Evolutionary conservation across 129 eudicot species (phyloP), one percentile per base, ranked within the genome.

Genomic region (Lactuca saligna): DNA sequence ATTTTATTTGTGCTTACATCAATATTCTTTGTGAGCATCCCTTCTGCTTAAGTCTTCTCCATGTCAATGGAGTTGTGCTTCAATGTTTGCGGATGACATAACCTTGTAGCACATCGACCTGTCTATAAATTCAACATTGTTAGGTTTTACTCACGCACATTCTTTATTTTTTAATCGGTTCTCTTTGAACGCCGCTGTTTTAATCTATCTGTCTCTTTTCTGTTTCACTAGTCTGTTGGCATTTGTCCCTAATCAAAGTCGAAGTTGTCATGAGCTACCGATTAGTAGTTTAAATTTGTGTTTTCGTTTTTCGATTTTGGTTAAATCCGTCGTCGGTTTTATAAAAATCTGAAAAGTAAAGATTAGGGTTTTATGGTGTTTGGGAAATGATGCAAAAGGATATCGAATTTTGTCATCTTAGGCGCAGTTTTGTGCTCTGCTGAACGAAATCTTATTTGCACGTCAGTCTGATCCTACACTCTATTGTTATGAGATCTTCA

Each of bases 1-100:
- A 73, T 73, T 73, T 73, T 73, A 73, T 73, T 63, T 73, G 78
- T 73, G 78, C 78, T 63, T 15, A 73, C 3, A 73, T 37, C n/a
- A 63, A 63, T 67, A 35, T 53, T 73, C 78, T 73, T 63, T 73
- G 78, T 63, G 78, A 54, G 39, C 78, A 63, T 41, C 71, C 78
- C 15, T 54, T 73, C 78, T 73, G 78, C 78, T 73, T 73, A 73
- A 73, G 78, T 31, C 71, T 63, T 73, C 49, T 73, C 57, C 70
- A 14, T 73, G 0, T 39, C 5, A 8, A 73, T 73, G 78, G 64
- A 51, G 64, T 3, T 39, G 78, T 63, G 51, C 78, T 73, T 73
- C 78, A 73, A 73, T 73, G 78, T 73, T 63, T 4, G 38, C 0
- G 78, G 78, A 20, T 73, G 78, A 73, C 78, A 20, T 20, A 20